Conservation (phyloP, 768 basidiomycete genomes). For the Epithele typhae region DNA sequence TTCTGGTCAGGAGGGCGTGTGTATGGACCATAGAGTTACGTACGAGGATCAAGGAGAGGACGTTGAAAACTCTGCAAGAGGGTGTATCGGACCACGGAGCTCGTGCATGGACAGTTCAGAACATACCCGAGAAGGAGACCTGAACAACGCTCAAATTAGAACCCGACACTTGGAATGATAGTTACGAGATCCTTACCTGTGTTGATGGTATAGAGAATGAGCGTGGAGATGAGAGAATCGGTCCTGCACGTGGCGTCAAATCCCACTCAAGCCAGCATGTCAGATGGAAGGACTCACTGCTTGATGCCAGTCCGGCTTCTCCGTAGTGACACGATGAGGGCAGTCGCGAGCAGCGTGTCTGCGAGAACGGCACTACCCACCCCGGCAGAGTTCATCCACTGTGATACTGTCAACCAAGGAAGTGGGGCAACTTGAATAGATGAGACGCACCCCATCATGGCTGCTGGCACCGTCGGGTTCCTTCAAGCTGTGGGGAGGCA, state of each 20-base stretch:
- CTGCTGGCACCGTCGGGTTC: too few species aligned
- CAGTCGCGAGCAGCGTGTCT: constrained; percentile 6
- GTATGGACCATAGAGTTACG: not conserved
- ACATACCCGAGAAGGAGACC: not conserved
- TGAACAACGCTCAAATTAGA: not conserved
- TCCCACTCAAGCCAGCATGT: not conserved
- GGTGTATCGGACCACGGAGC: too few species aligned
- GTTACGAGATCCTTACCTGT: constrained; percentile 1
- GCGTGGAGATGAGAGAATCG: constrained; percentile 5
- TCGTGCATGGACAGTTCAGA: not conserved
- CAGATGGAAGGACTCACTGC: not conserved
- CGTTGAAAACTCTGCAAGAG: not conserved
- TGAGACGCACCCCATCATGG: too few species aligned
- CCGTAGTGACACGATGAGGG: constrained; percentile 6
- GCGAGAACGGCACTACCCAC: constrained; percentile 7
- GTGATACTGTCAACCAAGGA: too few species aligned
- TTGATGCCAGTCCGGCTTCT: constrained; percentile 9
- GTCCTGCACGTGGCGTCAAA: not conserved
- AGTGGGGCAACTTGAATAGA: too few species aligned
- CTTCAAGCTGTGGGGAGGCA: too few species aligned
- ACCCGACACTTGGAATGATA: not conserved
- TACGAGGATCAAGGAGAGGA: not conserved
- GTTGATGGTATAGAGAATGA: constrained; percentile 10
- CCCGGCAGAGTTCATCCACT: constrained; percentile 12
- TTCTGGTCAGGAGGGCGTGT: too few species aligned